Base-by-base conservation (phyloP, 176 grass and related monocot species). In the Carex littledalei region DNA sequence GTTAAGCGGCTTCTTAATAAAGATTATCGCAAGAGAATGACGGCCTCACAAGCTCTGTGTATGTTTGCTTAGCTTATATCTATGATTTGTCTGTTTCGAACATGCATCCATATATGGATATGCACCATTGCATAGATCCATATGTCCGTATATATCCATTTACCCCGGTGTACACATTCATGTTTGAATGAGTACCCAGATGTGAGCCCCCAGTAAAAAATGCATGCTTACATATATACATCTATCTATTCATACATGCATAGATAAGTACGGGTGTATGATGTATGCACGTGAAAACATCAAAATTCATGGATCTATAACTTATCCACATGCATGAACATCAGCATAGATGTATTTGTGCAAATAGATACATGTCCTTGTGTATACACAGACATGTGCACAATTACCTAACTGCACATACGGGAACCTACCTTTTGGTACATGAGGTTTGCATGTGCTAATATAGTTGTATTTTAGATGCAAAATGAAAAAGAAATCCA, bases 21-120 rank as follows among this genome's bases (percentile, higher is more conserved):
- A 84, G 95, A 97, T 90, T 97, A 94, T 67, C 90, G 92, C 35
- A 97, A 97, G 86, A 89, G 95, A 84, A 97, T 97, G 89, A 97
- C 91, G 67, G 91, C 92, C 49, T 69, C 92, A 66, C 95, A 97
- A 87, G 95, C 95, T 68, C 90, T 97, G 11, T 88, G 92, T 97
- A 88, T 68, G 86, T 87, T 86, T 67, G 69, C 50, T 83, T 26
- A 64, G 53, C 34, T 29, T 12, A 53, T 57, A 78, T 21, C 17
- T 57, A 17, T 52, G 4, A 57, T 78, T 78, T 78, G 74, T 78
- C 52, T 57, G 14, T 78, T 52, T 52, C 57, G 50, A 78, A 78
- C 2, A 0, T 12, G 24, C 22, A 52, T 29, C 21, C 21, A 52
- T 21, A 69, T 69, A 39, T 69, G 14, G 2, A 69, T 39, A 8